Base-by-base conservation (phyloP, 441 rosid species). In the Heliophila coronopifolia region DNA sequence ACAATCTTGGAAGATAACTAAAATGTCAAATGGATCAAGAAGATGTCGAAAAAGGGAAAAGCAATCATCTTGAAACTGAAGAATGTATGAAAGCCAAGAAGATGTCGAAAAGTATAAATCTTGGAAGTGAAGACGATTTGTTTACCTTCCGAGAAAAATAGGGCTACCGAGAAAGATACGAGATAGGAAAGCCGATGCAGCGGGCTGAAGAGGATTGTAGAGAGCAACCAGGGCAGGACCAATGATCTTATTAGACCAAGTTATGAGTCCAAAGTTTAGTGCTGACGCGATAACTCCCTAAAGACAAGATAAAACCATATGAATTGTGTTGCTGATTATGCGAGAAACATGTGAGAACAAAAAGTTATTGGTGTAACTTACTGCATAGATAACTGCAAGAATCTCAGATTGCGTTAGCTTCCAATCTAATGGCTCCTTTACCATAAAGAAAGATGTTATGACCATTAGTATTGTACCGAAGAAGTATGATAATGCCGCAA, bases 81-180 rank as follows among this genome's bases (percentile, higher is more conserved):
- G 41, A 28, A 36, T 37, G 34, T 44, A 13, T 24, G 12, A 26
- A 37, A 34, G n/a, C 20, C 17, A 30, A 23, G 19, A 7, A 49
- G 23, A 42, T 8, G 54, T 27, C 43, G 52, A 30, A 28, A 28
- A 30, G 33, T 2, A 2, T 5, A 13, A 14, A 1, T 13, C 6
- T 19, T 32, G 8, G 24, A 24, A 25, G 45, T 16, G 25, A 15
- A 38, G n/a, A 27, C n/a, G n/a, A n/a, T n/a, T n/a, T n/a, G n/a
- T n/a, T n/a, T n/a, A 93, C 99, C 99, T 93, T 75, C 96, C 99
- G 78, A 93, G 59, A 71, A 84, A 89, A 63, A 93, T 73, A n/a
- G 97, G 77, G 58, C 91, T 93, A 62, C 96, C 97, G n/a, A 93
- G 94, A 73, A 93, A 93, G 61, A 84, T 49, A 74, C 77, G 77